Evolutionary conservation across 805 yeast species (phyloP), one percentile per base, ranked within the genome.

Genomic region (Hanseniaspora osmophila): DNA sequence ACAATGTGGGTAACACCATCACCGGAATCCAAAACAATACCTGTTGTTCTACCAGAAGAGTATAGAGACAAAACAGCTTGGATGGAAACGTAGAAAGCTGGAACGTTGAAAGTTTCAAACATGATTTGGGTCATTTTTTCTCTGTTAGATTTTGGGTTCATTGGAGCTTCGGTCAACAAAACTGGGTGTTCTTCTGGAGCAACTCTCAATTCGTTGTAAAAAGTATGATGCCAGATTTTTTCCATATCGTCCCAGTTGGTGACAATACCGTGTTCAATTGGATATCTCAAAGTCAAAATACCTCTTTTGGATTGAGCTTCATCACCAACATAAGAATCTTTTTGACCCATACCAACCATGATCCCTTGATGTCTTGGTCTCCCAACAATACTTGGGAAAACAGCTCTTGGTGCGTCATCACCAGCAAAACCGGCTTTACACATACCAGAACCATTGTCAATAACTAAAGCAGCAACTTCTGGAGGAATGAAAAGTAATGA

Each of bases 371-470:
- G 98, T 80, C 95, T 88, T 77, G 98, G 97, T 77, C 98, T 92
- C 75, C 98, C 98, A 56, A 90, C 98, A 65, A 92, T 90, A 52
- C 97, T 92, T 66, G 98, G 98, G 90, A 92, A 92, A 60, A 92
- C 98, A 64, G 98, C 97, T 72, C 96, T 84, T 68, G 98, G 98
- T 56, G 97, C 97, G 76, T 92, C 98, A 68, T 92, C 97, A 77
- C 98, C 98, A 80, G 98, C 97, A 69, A 88, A 92, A 74, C 98
- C 98, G 90, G 98, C 98, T 71, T 92, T 92, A 82, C 98, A 92
- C 97, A 92, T 92, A 80, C 98, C 98, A 67, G 98, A 92, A 77
- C 98, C 98, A 75, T 90, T 90, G 71, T 90, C 98, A 74, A 90
- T 90, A 75, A 90, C 97, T 61, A 68, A 64, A 53, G 66, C 66